Percentiles rank a stretch among this genome's conserved stretches.
These are phyloP conservation scores for Tirmania nivea DNA, from an alignment of 495 filamentous ascomycete species.

Conservation along the genomic window DNA sequence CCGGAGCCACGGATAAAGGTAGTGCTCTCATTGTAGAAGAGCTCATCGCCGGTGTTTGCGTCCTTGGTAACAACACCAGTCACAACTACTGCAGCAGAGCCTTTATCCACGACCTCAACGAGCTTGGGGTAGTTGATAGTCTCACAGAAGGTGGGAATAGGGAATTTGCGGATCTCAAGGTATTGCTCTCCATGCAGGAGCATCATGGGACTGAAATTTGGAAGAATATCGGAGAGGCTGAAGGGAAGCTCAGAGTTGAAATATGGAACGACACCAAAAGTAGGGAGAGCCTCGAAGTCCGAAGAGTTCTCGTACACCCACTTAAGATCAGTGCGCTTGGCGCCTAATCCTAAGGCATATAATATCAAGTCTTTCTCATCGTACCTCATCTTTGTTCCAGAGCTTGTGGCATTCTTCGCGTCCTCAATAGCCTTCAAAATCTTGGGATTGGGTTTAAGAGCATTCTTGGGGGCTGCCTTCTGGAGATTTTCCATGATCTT, in stretches of 20 bases:
- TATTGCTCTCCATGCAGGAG: conserved; percentile 97
- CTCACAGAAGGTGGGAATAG: conserved; percentile 69
- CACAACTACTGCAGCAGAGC: conserved; percentile 68
- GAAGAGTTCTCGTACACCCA: conserved; percentile 78
- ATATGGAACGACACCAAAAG: conserved; percentile 81
- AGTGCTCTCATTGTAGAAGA: conserved; percentile 92
- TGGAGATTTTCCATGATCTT: conserved; percentile 84
- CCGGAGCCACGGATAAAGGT: conserved; percentile 83
- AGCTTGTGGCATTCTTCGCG: conserved; percentile 46
- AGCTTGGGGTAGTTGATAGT: conserved; percentile 68
- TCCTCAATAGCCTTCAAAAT: conserved; percentile 50
- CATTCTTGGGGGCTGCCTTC: conserved; percentile 9
- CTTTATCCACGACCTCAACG: conserved; percentile 90
- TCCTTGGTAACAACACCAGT: conserved; percentile 59
- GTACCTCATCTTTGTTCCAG: conserved; percentile 62
- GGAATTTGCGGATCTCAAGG: conserved; percentile 84
- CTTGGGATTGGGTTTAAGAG: conserved; percentile 21
- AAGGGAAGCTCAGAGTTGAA: conserved; percentile 72
- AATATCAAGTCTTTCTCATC: conserved; percentile 74
- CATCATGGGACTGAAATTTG: conserved; percentile 97
- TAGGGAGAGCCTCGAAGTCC: conserved; percentile 78
- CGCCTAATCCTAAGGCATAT: conserved; percentile 88
- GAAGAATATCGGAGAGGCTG: conserved; percentile 60
- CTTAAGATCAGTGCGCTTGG: conserved; percentile 74
- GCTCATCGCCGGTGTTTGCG: conserved; percentile 47